Evolutionary conservation across 306 rosid genomes (phyloP), one percentile per base, ranked within the genome.

Genomic region (Sindora glabra): DNA sequence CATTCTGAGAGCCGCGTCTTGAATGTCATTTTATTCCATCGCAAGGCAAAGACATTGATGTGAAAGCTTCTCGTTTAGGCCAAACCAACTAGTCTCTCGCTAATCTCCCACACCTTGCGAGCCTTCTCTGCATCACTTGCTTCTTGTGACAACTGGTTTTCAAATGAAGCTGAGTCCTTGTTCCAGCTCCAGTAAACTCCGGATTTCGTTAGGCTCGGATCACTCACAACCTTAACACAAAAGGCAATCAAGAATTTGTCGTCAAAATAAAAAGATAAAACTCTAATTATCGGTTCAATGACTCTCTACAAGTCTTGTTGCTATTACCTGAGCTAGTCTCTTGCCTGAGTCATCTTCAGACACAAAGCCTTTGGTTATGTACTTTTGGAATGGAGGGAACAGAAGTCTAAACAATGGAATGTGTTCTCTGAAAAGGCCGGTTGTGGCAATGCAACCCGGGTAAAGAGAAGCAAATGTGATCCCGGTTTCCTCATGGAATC

Each of bases 131-230:
- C 62, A 40, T 94, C 86, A 46, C 99, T 94, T 0, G 99, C 99
- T 65, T 94, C 99, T 63, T 77, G 80, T 0, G 99, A 94, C 72
- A 94, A 49, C 68, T 84, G 94, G 71, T 94, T 94, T 69, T 94
- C 97, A 24, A 94, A 94, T 16, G 99, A 94, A 41, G 99, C 97
- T 0, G 99, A 94, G 21, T 69, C 46, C 65, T 89, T 86, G 52
- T 94, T 94, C 99, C 99, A 94, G 89, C 99, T 94, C 97, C 99
- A 89, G 77, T 94, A 94, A 30, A 94, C 97, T 29, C 99, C 99
- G 0, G 99, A 94, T 69, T 94, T 94, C 16, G 95, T 94, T 71
- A 94, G 77, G 83, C 97, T 94, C 1, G 94, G 99, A 13, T 92
- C 97, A 33, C 87, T 75, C 39, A 92, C 97, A 73, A 92, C 99